Conservation (phyloP, 805 yeast genomes). For the Candida alai region DNA sequence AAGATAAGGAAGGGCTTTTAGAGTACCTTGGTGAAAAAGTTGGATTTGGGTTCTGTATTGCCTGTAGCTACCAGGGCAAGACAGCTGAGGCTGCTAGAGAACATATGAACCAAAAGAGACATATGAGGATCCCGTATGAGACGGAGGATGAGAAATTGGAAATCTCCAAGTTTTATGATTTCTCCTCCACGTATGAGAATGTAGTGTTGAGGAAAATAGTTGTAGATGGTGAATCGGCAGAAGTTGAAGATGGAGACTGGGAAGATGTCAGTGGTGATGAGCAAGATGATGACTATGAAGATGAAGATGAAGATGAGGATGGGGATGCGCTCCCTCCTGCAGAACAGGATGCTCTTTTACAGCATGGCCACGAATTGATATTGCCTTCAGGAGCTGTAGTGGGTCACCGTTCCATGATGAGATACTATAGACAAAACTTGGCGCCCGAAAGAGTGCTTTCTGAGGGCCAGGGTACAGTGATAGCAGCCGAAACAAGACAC, state of each 20-base stretch:
- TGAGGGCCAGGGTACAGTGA: slow-evolving; percentile 47
- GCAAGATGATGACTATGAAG: slow-evolving; percentile 18
- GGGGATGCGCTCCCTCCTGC: slow-evolving; percentile 27
- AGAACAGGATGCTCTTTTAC: slow-evolving; percentile 26
- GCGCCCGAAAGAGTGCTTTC: slow-evolving; percentile 40
- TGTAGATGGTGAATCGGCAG: slow-evolving; percentile 8
- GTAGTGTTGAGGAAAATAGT: neutral
- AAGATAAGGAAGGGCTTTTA: slow-evolving; percentile 69
- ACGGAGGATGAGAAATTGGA: slow-evolving; percentile 70
- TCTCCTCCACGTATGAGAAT: slow-evolving; percentile 56
- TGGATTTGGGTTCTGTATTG: slow-evolving; percentile 79
- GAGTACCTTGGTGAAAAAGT: slow-evolving; percentile 73
- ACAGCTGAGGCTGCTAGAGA: slow-evolving; percentile 82
- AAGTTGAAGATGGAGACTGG: slow-evolving; percentile 28
- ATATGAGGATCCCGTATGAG: slow-evolving; percentile 87
- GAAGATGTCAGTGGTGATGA: slow-evolving; percentile 36
- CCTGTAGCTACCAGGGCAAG: slow-evolving; percentile 82
- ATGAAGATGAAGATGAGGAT: slow-evolving; percentile 15
- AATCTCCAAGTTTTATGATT: slow-evolving; percentile 81
- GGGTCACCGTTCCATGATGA: slow-evolving; percentile 41
- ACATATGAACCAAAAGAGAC: slow-evolving; percentile 82
- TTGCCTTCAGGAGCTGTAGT: slow-evolving; percentile 41
- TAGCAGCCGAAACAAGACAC: slow-evolving; percentile 51
- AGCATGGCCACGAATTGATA: slow-evolving; percentile 36
- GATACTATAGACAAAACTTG: slow-evolving; percentile 41